phyloP scores from a whole-genome alignment of 2,329 filamentous ascomycete species.

The Alternaria infectoria region DNA sequence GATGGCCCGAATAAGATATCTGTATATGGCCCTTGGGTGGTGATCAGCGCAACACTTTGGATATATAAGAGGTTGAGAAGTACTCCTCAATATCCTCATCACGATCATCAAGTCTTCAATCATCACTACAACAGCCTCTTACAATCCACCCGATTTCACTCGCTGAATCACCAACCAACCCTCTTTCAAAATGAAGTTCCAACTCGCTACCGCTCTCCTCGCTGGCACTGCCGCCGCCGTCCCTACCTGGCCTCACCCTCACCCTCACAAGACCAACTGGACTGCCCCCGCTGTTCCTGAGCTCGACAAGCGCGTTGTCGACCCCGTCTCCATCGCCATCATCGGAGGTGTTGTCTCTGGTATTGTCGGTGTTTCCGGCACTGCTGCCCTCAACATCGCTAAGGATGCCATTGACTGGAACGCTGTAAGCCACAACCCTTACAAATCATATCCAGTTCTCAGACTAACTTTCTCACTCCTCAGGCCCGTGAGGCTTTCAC shows the following conservation, averaged over 20 bases:
- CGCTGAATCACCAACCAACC: background rate
- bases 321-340: background rate
- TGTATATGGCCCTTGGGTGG: background rate
- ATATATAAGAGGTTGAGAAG: background rate
- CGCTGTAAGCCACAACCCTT: background rate
- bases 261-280: background rate
- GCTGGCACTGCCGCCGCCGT: background rate
- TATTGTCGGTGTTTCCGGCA: background rate
- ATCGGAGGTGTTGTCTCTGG: background rate
- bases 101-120: background rate
- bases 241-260: background rate
- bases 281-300: background rate
- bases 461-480: background rate
- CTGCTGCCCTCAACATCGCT: background rate
- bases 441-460: too few species aligned
- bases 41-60: background rate
- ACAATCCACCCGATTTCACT: background rate
- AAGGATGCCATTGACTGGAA: background rate
- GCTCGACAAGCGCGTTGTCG: background rate
- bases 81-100: background rate
- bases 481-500: background rate
- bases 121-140: background rate
- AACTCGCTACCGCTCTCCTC: background rate
- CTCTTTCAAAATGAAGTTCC: background rate
- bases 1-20: background rate